Evolutionary conservation across 2,329 filamentous ascomycete species (phyloP), one percentile per base, ranked within the genome.

Genomic region (Ophiostoma populinum): DNA sequence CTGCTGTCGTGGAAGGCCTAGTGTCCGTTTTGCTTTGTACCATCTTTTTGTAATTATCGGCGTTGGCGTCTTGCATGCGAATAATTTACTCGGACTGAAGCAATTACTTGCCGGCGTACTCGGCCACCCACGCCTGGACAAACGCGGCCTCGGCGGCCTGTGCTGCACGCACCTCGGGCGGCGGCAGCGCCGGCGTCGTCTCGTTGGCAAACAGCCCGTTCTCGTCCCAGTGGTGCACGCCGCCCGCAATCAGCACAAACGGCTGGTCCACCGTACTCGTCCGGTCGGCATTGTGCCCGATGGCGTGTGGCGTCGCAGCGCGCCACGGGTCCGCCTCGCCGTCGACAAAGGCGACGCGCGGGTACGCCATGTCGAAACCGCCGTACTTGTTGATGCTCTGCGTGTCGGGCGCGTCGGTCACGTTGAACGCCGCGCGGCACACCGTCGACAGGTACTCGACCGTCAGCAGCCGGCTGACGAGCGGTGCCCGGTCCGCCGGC

Each of bases 311-410:
- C 0, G 75, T 79, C 0, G 78, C 79, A 0, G 72, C 70, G 13
- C 76, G 67, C 83, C 83, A 92, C 0, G 82, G 81, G 49, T 92
- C 83, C 37, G 70, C 69, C 42, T 80, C 68, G 19, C 82, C 82
- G 42, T 85, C 81, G 25, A 92, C 60, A 32, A 80, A 66, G 3
- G 83, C 83, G 1, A 92, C 66, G 2, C 82, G 75, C 1, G 75
- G 68, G 49, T 82, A 85, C 30, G 67, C 66, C 45, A 90, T 75
- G 50, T 68, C 57, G 52, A 74, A 80, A 10, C 73, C 79, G 27
- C 83, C 83, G 43, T 79, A 76, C 48, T 76, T 73, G 60, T 92
- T 90, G 52, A 90, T 72, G 1, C 61, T 59, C 1, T 70, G 62
- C 0, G 76, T 56, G 34, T 85, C 61, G 0, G 82, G 67, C 0